Evolutionary conservation across 257 asterid genomes (phyloP).

Genomic region (Solanum microdontum): DNA sequence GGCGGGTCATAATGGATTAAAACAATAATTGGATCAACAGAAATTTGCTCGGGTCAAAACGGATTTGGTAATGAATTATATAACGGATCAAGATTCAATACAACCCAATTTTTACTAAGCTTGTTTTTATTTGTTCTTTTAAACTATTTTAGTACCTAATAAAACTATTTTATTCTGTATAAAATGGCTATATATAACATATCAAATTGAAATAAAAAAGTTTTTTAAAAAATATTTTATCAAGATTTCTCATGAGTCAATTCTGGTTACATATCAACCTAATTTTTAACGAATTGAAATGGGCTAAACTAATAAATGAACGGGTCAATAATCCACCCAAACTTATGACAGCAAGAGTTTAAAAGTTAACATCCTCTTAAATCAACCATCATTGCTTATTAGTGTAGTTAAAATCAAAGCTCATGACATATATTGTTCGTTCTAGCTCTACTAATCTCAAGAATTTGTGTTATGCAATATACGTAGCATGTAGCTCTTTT

Average conservation of each 20-base stretch:
- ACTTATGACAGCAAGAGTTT: neutral
- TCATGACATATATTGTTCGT: neutral
- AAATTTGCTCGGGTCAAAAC: neutral
- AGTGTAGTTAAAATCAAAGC: neutral
- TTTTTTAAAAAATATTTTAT: too few species aligned
- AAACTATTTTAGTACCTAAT: too few species aligned
- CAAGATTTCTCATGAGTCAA: neutral
- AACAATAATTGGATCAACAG: too few species aligned
- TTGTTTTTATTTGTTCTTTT: neutral
- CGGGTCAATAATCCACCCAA: neutral
- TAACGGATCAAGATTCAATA: too few species aligned
- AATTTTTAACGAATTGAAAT: too few species aligned
- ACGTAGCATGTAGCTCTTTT: neutral
- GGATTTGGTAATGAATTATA: neutral
- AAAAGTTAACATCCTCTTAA: neutral
- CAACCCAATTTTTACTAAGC: too few species aligned
- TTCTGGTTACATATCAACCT: neutral
- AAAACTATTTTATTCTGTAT: too few species aligned
- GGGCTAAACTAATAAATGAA: too few species aligned
- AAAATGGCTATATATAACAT: too few species aligned
- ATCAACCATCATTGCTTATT: neutral
- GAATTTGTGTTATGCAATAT: neutral
- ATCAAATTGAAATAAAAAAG: too few species aligned
- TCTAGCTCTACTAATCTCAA: neutral
- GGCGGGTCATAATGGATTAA: too few species aligned